Evolutionary conservation across 2,329 filamentous ascomycete species (phyloP).

Genomic region (Metarhizium album): DNA sequence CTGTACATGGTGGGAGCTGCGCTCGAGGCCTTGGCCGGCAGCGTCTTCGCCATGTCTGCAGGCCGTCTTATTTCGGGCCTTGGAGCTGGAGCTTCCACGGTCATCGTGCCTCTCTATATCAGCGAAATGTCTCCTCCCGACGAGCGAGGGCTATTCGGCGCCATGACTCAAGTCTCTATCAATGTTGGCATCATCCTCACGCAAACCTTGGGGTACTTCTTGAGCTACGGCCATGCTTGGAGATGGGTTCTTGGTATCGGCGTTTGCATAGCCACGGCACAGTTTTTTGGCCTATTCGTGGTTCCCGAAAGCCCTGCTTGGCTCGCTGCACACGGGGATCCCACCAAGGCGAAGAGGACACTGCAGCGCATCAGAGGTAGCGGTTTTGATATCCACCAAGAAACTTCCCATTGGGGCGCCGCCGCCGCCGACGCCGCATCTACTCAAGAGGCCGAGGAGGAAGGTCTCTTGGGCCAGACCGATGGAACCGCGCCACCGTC

Average conservation of each 20-base stretch:
- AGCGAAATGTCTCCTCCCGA: slow-evolving; percentile 74
- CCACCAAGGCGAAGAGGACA: slow-evolving; percentile 50
- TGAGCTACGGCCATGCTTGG: slow-evolving; percentile 74
- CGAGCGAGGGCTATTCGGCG: slow-evolving; percentile 67
- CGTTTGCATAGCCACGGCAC: slow-evolving; percentile 53
- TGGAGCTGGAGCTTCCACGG: slow-evolving; percentile 78
- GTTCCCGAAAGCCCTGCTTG: slow-evolving; percentile 83
- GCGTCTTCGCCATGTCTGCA: slow-evolving; percentile 55
- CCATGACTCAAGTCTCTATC: slow-evolving; percentile 85
- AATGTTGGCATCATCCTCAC: slow-evolving; percentile 81
- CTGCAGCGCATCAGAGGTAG: slow-evolving; percentile 69
- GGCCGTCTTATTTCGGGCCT: slow-evolving; percentile 74
- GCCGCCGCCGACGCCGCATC: slow-evolving; percentile 26
- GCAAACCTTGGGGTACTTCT: slow-evolving; percentile 76
- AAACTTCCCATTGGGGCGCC: slow-evolving; percentile 53
- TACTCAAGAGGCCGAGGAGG: slow-evolving; percentile 47
- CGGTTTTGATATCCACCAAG: slow-evolving; percentile 57
- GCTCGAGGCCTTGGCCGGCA: slow-evolving; percentile 61
- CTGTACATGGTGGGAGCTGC: slow-evolving; percentile 68
- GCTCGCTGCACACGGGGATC: slow-evolving; percentile 59
- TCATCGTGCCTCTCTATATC: slow-evolving; percentile 90
- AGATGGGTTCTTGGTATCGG: slow-evolving; percentile 70
- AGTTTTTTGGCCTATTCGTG: slow-evolving; percentile 61
- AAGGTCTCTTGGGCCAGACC: slow-evolving; percentile 48
- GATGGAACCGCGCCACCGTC: slow-evolving; percentile 10